A percentile compares a stretch with the other conserved stretches of the same genome.
These are phyloP conservation scores for Pleurotus tuber-regium DNA, from an alignment of 768 basidiomycete species.

Conservation along the genomic window DNA sequence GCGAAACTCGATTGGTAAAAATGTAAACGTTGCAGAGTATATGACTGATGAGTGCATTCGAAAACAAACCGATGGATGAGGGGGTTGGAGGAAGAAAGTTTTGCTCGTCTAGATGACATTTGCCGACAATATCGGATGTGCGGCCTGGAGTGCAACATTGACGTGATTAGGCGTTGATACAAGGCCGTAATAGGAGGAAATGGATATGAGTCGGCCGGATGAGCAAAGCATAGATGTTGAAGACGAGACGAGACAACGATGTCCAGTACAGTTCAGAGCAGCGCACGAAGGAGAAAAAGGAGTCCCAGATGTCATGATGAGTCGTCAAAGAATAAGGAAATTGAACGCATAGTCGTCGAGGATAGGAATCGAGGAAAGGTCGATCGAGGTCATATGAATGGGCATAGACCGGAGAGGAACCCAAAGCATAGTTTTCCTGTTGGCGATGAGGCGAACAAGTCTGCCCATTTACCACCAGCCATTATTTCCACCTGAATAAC, in stretches of 20 bases:
- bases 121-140: constrained; percentile 11
- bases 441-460: constrained; percentile 14
- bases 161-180: constrained; percentile 19
- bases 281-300: constrained; percentile 36
- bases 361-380: constrained; percentile 2
- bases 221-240: constrained; percentile 20
- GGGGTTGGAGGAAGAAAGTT: constrained; percentile 12
- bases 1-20: constrained; percentile 48
- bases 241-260: constrained; percentile 44
- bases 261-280: constrained; percentile 50
- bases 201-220: constrained; percentile 43
- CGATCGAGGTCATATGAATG: not conserved
- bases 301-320: constrained; percentile 4
- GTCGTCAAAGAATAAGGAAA: constrained; percentile 15
- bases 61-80: constrained; percentile 12
- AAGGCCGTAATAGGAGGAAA: constrained; percentile 41
- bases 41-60: constrained; percentile 12
- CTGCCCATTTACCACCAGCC: constrained; percentile 43
- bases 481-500: constrained; percentile 26
- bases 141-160: no score
- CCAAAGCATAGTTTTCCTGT: no score
- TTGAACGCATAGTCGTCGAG: constrained; percentile 10
- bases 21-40: constrained; percentile 37
- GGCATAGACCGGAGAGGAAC: constrained; percentile 7
- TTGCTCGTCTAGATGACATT: constrained; percentile 18